Evolutionary conservation across 2,329 filamentous ascomycete species (phyloP).

Genomic region (Trichoderma sp.): DNA sequence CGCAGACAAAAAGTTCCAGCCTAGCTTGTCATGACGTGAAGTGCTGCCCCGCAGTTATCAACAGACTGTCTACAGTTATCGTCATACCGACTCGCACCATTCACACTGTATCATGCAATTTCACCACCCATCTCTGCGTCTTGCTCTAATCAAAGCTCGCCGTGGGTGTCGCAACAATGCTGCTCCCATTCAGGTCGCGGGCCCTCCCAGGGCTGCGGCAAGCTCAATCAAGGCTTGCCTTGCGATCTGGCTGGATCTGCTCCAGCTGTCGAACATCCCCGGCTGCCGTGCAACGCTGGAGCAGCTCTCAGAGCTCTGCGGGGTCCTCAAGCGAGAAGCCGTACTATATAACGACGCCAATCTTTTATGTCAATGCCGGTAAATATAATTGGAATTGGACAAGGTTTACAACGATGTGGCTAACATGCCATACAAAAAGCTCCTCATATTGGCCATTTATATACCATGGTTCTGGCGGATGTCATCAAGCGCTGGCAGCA

Average conservation of each 20-base stretch:
- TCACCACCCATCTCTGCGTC: not conserved
- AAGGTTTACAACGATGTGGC: not conserved
- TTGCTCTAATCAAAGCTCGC: not conserved
- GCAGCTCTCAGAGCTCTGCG: conserved; percentile 35
- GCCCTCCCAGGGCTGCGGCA: conserved; percentile 32
- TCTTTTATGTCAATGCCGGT: conserved; percentile 99
- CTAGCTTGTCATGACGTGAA: conserved; percentile 16
- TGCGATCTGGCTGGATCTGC: conserved; percentile 34
- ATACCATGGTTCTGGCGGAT: conserved; percentile 88
- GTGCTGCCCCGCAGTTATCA: conserved; percentile 5
- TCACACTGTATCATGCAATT: conserved; percentile 24
- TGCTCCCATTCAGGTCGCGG: conserved; percentile 35
- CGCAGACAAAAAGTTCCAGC: not conserved
- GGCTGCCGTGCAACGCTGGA: conserved; percentile 35
- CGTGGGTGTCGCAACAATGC: conserved; percentile 32
- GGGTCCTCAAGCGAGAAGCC: conserved; percentile 60
- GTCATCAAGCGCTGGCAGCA: conserved; percentile 89
- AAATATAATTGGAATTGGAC: not conserved
- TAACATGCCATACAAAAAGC: conserved; percentile 50
- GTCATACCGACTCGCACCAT: conserved; percentile 26
- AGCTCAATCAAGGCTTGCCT: conserved; percentile 27
- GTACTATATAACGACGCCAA: conserved; percentile 93
- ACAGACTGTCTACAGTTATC: conserved; percentile 29
- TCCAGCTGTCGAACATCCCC: conserved; percentile 34
- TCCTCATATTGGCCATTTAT: conserved; percentile 92